phyloP scores from a whole-genome alignment of 352 stramenopile species.

The Globisporangium solare region DNA sequence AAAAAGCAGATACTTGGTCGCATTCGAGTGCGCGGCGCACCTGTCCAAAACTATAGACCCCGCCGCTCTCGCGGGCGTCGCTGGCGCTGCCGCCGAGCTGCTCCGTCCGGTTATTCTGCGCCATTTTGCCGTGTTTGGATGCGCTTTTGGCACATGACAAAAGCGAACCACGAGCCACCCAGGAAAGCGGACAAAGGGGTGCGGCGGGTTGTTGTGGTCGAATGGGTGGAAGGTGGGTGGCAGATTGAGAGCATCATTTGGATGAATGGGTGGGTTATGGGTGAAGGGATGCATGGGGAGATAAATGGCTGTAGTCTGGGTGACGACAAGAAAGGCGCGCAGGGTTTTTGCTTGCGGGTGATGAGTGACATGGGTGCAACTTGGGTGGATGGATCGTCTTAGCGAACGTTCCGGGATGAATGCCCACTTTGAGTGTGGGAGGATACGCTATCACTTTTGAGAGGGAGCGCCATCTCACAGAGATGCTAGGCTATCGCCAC shows the following conservation, averaged over 20 bases:
- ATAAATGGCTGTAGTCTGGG: too few relatives aligned
- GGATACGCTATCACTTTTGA: slow-evolving; percentile 1
- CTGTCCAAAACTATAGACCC: slow-evolving; percentile 51
- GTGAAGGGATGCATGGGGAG: too few relatives aligned
- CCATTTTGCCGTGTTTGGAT: slow-evolving; percentile 7
- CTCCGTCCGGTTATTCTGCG: slow-evolving; percentile 15
- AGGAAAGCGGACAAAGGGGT: not conserved
- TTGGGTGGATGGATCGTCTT: not conserved
- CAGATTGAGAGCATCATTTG: too few relatives aligned
- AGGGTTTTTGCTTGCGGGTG: not conserved
- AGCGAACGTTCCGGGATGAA: not conserved
- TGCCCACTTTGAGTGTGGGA: not conserved
- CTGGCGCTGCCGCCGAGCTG: not conserved
- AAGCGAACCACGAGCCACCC: too few relatives aligned
- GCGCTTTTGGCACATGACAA: not conserved
- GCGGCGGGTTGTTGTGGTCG: not conserved
- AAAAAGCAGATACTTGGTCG: not conserved
- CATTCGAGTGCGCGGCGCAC: slow-evolving; percentile 9
- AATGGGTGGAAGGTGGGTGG: too few relatives aligned
- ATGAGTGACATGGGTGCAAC: not conserved
- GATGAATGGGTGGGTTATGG: too few relatives aligned
- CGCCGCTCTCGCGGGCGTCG: not conserved
- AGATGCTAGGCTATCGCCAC: not conserved
- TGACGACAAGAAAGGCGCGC: too few relatives aligned
- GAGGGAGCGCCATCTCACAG: not conserved